A percentile compares a stretch with the other conserved stretches of the same genome.
These are phyloP conservation scores for Vitis hybrid DNA, from an alignment of 177 flowering plant genomes.

Conservation along the genomic window DNA sequence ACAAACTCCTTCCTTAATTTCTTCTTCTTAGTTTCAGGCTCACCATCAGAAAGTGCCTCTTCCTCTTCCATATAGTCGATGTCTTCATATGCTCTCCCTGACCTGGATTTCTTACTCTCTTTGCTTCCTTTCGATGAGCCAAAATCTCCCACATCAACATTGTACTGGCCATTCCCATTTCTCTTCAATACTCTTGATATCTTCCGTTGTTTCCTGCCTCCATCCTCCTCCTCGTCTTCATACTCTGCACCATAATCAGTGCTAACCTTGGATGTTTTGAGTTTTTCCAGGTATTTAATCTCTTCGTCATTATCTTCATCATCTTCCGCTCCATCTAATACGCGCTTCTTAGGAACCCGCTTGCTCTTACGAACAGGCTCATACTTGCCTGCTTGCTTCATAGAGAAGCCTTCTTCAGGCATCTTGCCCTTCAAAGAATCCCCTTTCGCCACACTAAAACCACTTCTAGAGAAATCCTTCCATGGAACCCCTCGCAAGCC, in stretches of 20 bases:
- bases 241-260: slow-evolving; percentile 31
- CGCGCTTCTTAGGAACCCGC: slow-evolving; percentile 25
- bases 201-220: slow-evolving; percentile 14
- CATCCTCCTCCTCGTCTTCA: slow-evolving; percentile 30
- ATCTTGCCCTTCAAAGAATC: slow-evolving; percentile 29
- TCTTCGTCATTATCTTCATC: slow-evolving; percentile 71
- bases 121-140: slow-evolving; percentile 17
- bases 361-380: slow-evolving; percentile 28
- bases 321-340: slow-evolving; percentile 20
- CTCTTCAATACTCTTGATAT: too few species aligned
- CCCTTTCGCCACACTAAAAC: slow-evolving; percentile 36
- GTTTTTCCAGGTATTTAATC: slow-evolving; percentile 65
- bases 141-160: slow-evolving; percentile 8
- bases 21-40: slow-evolving; percentile 27
- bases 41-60: slow-evolving; percentile 35
- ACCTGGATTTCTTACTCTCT: slow-evolving; percentile 29
- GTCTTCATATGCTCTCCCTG: slow-evolving; percentile 32
- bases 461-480: slow-evolving; percentile 56
- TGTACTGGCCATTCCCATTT: too few species aligned
- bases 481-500: slow-evolving; percentile 24
- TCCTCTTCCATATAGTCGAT: slow-evolving; percentile 46
- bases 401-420: background rate
- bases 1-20: slow-evolving; percentile 29
- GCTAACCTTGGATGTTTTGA: slow-evolving; percentile 36
- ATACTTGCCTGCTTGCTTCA: slow-evolving; percentile 4